phyloP scores from a whole-genome alignment of 192 early-diverging fungal genomes.

The Backusella tarrabulga region DNA sequence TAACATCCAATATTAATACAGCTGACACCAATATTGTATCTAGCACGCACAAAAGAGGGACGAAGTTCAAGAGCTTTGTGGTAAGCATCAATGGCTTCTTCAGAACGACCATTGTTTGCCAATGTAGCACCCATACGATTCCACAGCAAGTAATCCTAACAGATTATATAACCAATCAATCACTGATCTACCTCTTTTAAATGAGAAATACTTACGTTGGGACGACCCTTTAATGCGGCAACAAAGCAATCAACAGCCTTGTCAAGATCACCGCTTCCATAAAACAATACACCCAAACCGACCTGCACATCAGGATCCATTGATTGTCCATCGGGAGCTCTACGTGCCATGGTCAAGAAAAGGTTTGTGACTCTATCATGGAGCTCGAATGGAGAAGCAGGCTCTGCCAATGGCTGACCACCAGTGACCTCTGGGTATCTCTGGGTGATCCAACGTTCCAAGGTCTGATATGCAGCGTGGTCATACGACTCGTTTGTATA shows the following conservation, averaged over 20 bases:
- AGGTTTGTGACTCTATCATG: conserved; percentile 74
- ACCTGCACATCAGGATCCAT: conserved; percentile 95
- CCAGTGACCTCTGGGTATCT: conserved; percentile 64
- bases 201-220: conserved; percentile 41
- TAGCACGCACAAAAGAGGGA: conserved; percentile 92
- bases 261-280: conserved; percentile 88
- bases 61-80: conserved; percentile 92
- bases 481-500: conserved; percentile 96
- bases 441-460: conserved; percentile 84
- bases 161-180: neutral
- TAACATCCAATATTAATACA: conserved; percentile 95
- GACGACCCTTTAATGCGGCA: conserved; percentile 83
- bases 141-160: conserved; percentile 90
- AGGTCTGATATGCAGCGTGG: conserved; percentile 85
- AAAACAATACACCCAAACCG: conserved; percentile 95
- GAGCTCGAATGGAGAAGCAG: conserved; percentile 47
- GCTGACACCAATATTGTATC: conserved; percentile 97
- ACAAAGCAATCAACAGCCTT: conserved; percentile 99
- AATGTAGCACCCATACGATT: conserved; percentile 98
- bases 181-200: neutral
- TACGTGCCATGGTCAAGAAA: conserved; percentile 78
- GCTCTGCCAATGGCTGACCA: conserved; percentile 17
- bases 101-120: conserved; percentile 81
- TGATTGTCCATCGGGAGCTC: conserved; percentile 38
- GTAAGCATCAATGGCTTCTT: conserved; percentile 92